Evolutionary conservation across 257 asterid genomes (phyloP).

Genomic region (Rhazya stricta): DNA sequence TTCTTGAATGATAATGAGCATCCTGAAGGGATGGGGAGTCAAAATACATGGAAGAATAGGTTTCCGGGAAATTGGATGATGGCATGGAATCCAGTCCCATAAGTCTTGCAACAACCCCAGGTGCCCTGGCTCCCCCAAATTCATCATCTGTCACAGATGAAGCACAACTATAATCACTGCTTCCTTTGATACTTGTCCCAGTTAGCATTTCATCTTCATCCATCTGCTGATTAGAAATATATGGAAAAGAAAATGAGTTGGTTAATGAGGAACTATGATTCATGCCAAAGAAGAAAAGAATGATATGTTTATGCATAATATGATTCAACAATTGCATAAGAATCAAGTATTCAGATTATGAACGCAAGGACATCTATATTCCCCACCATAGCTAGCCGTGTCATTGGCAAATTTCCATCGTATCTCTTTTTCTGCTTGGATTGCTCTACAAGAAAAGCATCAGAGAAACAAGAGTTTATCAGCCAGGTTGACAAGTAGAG

Average conservation of each 20-base stretch:
- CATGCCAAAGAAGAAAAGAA: constrained; percentile 1
- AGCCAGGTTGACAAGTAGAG: background rate
- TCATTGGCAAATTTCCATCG: constrained; percentile 56
- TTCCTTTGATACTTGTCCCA: constrained; percentile 53
- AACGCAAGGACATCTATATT: constrained; percentile 2
- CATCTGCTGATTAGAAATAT: constrained; percentile 29
- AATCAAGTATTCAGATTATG: background rate
- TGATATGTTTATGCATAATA: background rate
- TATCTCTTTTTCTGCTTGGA: constrained; percentile 78
- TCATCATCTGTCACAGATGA: constrained; percentile 81
- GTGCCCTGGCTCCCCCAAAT: constrained; percentile 42
- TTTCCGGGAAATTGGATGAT: constrained; percentile 42
- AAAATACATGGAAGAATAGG: constrained; percentile 49
- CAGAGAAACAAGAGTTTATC: background rate
- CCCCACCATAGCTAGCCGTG: constrained; percentile 53
- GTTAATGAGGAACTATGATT: background rate
- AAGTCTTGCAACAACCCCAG: constrained; percentile 88
- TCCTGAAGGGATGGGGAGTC: constrained; percentile 50
- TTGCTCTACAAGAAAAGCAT: constrained; percentile 46
- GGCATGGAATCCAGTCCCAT: constrained; percentile 94
- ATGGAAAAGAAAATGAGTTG: background rate
- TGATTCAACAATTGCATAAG: background rate
- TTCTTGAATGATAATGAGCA: constrained; percentile 30
- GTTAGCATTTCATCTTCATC: constrained; percentile 53
- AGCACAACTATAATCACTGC: constrained; percentile 71